A percentile compares a stretch with the other conserved stretches of the same genome.
phyloP scores from a whole-genome alignment of 2,329 filamentous ascomycete species.

The Aspergillus udagawae region DNA sequence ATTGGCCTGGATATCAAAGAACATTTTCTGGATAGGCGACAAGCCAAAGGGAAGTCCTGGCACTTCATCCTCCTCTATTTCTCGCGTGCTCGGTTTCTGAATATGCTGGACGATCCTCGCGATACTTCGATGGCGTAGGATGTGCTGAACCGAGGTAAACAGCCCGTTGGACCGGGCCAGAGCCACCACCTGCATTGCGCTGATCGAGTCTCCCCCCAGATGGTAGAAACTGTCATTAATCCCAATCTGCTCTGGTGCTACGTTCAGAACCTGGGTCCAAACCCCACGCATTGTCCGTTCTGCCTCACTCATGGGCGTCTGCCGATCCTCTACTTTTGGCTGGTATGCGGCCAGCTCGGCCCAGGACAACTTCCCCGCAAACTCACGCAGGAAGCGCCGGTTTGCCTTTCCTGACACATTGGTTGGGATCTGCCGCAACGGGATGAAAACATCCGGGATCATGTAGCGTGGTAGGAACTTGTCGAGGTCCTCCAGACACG shows the following conservation, averaged over 20 bases:
- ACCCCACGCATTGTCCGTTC: not conserved
- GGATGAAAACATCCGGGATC: not conserved
- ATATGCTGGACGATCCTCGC: not conserved
- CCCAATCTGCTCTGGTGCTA: not conserved
- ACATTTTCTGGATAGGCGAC: conserved; percentile 7
- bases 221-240: not conserved
- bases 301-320: not conserved
- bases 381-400: not conserved
- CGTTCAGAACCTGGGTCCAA: not conserved
- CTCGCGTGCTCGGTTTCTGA: not conserved
- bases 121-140: not conserved
- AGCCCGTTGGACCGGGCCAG: not conserved
- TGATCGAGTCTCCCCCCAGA: conserved; percentile 1
- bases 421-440: not conserved
- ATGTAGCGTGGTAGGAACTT: not conserved
- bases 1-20: not conserved
- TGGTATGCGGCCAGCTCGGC: not conserved
- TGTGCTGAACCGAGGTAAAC: not conserved
- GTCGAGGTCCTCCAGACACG: not conserved
- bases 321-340: too few relatives aligned
- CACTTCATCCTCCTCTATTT: not conserved
- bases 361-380: not conserved
- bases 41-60: not conserved
- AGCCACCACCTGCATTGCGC: not conserved
- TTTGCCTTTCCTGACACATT: not conserved